These are phyloP conservation scores for Forsythia suspensa DNA, from an alignment of 257 asterid genomes.

Conservation along the genomic window DNA sequence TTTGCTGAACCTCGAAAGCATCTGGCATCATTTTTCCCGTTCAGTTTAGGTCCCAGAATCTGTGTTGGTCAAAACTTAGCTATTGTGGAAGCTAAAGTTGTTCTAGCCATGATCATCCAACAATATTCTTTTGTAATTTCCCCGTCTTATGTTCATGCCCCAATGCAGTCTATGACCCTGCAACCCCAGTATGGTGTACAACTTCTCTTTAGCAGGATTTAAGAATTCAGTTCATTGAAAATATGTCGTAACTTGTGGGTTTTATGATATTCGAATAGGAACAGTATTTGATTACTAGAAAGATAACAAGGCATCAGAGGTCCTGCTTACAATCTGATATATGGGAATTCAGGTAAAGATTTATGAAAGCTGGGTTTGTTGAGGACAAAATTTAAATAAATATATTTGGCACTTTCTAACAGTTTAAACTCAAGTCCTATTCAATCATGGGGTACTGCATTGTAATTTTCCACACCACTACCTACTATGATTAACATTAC, in stretches of 20 bases:
- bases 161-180: conserved; percentile 49
- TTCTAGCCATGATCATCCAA: conserved; percentile 49
- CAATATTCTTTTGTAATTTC: conserved; percentile 51
- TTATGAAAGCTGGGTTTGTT: no score
- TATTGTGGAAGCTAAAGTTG: conserved; percentile 56
- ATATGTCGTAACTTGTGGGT: background rate
- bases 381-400: no score
- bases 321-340: no score
- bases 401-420: no score
- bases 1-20: conserved; percentile 48
- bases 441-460: no score
- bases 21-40: conserved; percentile 62
- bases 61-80: conserved; percentile 82
- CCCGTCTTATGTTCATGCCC: conserved; percentile 71
- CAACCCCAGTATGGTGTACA: conserved; percentile 71
- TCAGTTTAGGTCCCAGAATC: conserved; percentile 60
- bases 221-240: background rate
- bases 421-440: no score
- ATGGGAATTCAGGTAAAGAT: no score
- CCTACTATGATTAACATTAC: no score
- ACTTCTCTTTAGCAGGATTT: conserved; percentile 43
- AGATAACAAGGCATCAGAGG: no score
- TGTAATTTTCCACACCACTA: no score
- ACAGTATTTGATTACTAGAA: no score
- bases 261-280: no score